Evolutionary conservation across 495 filamentous ascomycete species (phyloP).

Genomic region (Neurospora sp.): DNA sequence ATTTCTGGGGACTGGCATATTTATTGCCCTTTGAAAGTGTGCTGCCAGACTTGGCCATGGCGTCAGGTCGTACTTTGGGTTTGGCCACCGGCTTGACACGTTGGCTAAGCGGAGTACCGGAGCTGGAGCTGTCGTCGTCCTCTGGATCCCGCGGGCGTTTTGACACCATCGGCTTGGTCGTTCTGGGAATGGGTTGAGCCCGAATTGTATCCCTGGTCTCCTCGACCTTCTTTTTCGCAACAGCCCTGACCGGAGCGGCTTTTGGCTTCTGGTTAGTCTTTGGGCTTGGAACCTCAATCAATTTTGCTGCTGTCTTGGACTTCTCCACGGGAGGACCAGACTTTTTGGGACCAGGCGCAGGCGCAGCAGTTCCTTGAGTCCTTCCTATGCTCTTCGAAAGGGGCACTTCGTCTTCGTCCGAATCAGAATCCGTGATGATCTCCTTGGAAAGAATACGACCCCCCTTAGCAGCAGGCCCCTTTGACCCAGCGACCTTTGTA

Average conservation of each 20-base stretch:
- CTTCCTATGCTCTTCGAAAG: slow-evolving; percentile 26
- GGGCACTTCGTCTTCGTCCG: slow-evolving; percentile 45
- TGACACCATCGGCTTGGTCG: slow-evolving; percentile 10
- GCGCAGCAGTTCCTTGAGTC: slow-evolving; percentile 19
- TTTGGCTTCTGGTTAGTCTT: slow-evolving; percentile 13
- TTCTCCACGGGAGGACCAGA: slow-evolving; percentile 24
- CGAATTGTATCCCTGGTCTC: slow-evolving; percentile 25
- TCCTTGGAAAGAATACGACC: slow-evolving; percentile 47
- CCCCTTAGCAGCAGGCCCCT: slow-evolving; percentile 11
- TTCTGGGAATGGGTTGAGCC: slow-evolving; percentile 21
- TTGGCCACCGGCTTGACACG: slow-evolving; percentile 33
- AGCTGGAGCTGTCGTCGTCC: slow-evolving; percentile 43
- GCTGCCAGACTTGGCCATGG: neutral
- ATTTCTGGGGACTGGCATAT: slow-evolving; percentile 33
- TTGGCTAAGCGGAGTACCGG: slow-evolving; percentile 39
- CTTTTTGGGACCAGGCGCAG: slow-evolving; percentile 18
- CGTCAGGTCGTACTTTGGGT: neutral
- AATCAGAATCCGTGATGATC: slow-evolving; percentile 67
- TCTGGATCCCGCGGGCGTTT: slow-evolving; percentile 32
- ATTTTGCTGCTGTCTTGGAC: slow-evolving; percentile 16
- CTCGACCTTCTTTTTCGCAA: slow-evolving; percentile 9
- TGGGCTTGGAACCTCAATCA: slow-evolving; percentile 17
- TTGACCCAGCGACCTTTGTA: slow-evolving; percentile 15
- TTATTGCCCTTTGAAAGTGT: neutral
- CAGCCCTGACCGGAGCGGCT: slow-evolving; percentile 3